Conservation (phyloP, 805 yeast species). For the Nakazawaea wyomingensis region DNA sequence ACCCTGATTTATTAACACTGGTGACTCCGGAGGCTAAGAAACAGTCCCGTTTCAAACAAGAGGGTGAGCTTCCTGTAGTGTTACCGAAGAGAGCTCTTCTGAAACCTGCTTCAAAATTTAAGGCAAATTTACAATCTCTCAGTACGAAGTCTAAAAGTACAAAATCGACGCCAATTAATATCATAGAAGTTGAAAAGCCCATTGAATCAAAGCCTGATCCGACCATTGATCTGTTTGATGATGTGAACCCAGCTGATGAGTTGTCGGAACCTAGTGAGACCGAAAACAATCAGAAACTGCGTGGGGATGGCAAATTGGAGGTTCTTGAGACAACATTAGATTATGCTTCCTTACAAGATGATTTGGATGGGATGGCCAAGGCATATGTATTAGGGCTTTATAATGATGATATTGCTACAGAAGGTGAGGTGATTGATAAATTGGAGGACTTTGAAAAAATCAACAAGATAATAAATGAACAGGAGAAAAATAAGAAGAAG, state of each 20-base stretch:
- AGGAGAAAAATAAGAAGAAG: too few species aligned
- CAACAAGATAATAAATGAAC: constrained; percentile 44
- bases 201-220: background rate
- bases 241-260: background rate
- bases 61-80: too few species aligned
- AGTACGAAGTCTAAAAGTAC: background rate
- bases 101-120: background rate
- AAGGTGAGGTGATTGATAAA: constrained; percentile 51
- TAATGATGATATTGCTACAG: constrained; percentile 53
- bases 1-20: too few species aligned
- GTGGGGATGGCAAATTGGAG: constrained; percentile 6
- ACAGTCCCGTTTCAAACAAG: too few species aligned
- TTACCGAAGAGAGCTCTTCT: too few species aligned
- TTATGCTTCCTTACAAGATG: constrained; percentile 34
- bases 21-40: too few species aligned
- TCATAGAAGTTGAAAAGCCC: too few species aligned
- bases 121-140: constrained; percentile 4
- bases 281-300: too few species aligned
- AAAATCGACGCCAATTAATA: too few species aligned
- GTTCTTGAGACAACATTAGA: constrained; percentile 32
- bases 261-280: background rate
- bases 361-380: constrained; percentile 52
- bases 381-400: constrained; percentile 57
- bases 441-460: constrained; percentile 49
- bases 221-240: background rate